Evolutionary conservation across 176 grass and related monocot species (phyloP).

Genomic region (Oryza australiensis): DNA sequence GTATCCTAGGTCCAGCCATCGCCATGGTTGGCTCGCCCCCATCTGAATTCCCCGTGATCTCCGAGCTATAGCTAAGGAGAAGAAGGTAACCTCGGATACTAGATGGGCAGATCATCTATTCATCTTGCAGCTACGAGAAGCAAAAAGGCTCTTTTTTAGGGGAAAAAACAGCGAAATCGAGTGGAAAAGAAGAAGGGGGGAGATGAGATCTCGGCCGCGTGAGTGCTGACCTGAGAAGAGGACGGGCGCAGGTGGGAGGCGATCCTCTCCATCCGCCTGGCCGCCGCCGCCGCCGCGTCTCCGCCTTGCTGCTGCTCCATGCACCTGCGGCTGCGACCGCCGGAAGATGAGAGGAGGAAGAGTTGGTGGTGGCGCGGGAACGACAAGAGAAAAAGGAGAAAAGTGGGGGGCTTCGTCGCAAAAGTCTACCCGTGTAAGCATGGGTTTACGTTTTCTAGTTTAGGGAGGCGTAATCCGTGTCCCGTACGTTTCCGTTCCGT

Average conservation of each 20-base stretch:
- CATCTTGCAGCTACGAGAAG: too few relatives aligned
- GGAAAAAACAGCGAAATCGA: too few relatives aligned
- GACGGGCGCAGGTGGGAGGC: conserved; percentile 58
- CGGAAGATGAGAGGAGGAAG: background rate
- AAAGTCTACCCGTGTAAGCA: background rate
- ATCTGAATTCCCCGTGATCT: background rate
- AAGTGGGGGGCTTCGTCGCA: background rate
- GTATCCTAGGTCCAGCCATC: background rate
- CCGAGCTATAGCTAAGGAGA: too few relatives aligned
- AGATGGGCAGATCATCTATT: too few relatives aligned
- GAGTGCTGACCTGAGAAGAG: conserved; percentile 44
- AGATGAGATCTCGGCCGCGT: background rate
- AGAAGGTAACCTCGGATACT: too few relatives aligned
- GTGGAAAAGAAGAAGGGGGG: background rate
- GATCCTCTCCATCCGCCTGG: conserved; percentile 59
- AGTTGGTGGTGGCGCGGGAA: background rate
- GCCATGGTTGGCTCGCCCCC: background rate
- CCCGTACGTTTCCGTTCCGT: background rate
- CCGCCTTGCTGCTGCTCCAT: conserved; percentile 37
- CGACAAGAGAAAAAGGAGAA: background rate
- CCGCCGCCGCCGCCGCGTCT: conserved; percentile 20
- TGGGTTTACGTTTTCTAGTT: background rate
- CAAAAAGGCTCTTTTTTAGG: too few relatives aligned
- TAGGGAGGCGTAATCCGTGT: background rate
- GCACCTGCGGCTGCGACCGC: background rate